These are phyloP conservation scores for Penicillium sp. DNA, from an alignment of 2,329 filamentous ascomycete genomes.

Conservation along the genomic window DNA sequence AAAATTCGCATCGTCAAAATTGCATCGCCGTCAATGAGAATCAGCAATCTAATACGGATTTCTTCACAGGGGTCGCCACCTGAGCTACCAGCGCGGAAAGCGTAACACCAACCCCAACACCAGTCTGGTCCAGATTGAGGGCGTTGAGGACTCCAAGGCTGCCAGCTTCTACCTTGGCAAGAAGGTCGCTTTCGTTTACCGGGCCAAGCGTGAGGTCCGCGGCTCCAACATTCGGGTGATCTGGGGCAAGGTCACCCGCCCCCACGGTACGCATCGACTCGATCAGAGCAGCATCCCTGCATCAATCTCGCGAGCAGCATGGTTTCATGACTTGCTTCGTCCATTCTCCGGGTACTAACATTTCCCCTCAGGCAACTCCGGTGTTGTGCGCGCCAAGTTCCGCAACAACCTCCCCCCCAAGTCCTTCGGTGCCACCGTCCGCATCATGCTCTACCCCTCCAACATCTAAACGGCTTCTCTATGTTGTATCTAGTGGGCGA, in stretches of 20 bases:
- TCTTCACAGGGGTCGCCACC: constrained; percentile 81
- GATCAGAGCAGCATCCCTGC: background rate
- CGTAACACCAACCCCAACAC: constrained; percentile 87
- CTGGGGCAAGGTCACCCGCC: constrained; percentile 97
- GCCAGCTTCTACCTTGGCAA: constrained; percentile 99
- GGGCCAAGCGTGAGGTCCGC: constrained; percentile 88
- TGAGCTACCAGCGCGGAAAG: constrained; percentile 96
- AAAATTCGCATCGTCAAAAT: background rate
- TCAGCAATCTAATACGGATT: constrained; percentile 39
- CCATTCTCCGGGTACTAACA: constrained; percentile 4
- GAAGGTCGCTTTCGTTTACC: constrained; percentile 98
- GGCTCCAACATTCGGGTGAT: constrained; percentile 99
- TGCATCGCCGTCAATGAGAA: constrained; percentile 15
- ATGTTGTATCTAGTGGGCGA: constrained; percentile 39
- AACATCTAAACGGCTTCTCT: constrained; percentile 73
- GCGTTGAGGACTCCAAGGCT: constrained; percentile 85
- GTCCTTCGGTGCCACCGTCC: constrained; percentile 93
- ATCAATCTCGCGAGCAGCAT: background rate
- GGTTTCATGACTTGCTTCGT: background rate
- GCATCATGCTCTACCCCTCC: constrained; percentile 97
- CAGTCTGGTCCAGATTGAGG: constrained; percentile 97
- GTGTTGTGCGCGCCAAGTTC: constrained; percentile 98
- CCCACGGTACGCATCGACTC: constrained; percentile 72
- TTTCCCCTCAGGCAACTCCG: constrained; percentile 76
- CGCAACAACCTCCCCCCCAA: constrained; percentile 91